Evolutionary conservation across 371 early-diverging fungal genomes (phyloP).

Genomic region (Capniomyces stellatus): DNA sequence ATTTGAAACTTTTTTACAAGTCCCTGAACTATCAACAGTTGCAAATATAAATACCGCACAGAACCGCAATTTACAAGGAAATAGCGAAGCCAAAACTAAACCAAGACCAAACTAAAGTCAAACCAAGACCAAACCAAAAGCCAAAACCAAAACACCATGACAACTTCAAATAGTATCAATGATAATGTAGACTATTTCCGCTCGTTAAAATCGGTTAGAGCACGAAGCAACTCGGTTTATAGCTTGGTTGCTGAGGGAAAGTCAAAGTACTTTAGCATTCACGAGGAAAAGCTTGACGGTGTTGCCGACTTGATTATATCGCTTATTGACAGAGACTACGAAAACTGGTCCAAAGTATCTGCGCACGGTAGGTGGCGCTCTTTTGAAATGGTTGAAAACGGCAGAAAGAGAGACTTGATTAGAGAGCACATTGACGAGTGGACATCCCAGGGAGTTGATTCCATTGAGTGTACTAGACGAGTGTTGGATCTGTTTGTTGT

Average conservation of each 20-base stretch:
- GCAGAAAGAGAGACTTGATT: conserved; percentile 28
- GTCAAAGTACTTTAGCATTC: conserved; percentile 41
- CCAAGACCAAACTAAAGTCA: too few relatives aligned
- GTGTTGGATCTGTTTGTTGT: conserved; percentile 71
- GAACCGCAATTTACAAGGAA: too few relatives aligned
- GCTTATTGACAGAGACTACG: conserved; percentile 55
- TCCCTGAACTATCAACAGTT: too few relatives aligned
- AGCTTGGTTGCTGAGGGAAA: conserved; percentile 29
- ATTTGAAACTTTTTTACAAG: too few relatives aligned
- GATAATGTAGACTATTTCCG: conserved; percentile 29
- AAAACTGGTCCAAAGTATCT: conserved; percentile 38
- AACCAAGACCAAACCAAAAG: too few relatives aligned
- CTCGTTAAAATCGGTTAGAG: conserved; percentile 60
- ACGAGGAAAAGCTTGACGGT: conserved; percentile 33
- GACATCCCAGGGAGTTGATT: conserved; percentile 17
- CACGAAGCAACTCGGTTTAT: conserved; percentile 45
- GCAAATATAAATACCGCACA: too few relatives aligned
- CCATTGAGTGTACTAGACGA: conserved; percentile 42
- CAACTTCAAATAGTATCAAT: too few relatives aligned
- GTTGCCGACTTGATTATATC: conserved; percentile 46
- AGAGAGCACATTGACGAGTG: conserved; percentile 17
- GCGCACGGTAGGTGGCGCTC: conserved; percentile 82
- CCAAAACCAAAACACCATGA: too few relatives aligned
- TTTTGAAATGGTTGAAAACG: conserved; percentile 43
- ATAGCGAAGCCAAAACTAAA: too few relatives aligned